A percentile compares a stretch with the other conserved stretches of the same genome.
Evolutionary conservation across 345 rosid species (phyloP).

Genomic region (Alliaria petiolata): DNA sequence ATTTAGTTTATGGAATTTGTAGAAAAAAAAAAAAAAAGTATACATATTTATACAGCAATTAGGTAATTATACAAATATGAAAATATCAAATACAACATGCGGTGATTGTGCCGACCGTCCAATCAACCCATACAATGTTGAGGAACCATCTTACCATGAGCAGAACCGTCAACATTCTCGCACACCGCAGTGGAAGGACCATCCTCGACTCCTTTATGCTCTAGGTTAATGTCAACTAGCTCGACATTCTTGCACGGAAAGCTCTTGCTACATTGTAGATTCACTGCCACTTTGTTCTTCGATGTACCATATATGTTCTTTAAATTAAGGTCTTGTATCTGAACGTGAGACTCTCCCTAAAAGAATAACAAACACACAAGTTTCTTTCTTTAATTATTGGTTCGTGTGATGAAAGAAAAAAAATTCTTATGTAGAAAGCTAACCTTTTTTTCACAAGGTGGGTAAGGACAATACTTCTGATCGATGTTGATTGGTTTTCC

Average conservation of each 20-base stretch:
- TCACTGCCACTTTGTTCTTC: conserved; percentile 23
- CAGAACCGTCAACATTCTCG: conserved; percentile 19
- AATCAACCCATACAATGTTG: background rate
- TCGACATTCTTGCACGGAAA: conserved; percentile 30
- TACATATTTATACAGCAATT: too few relatives aligned
- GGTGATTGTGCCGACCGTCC: background rate
- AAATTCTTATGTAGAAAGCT: background rate
- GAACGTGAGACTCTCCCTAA: conserved; percentile 36
- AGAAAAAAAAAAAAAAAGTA: too few relatives aligned
- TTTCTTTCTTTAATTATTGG: background rate
- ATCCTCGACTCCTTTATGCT: background rate
- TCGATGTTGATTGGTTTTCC: conserved; percentile 18
- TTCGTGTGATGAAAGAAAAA: background rate
- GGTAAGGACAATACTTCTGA: conserved; percentile 24
- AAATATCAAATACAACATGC: background rate
- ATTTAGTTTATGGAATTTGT: too few relatives aligned
- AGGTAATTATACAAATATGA: background rate
- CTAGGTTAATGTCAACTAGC: conserved; percentile 26
- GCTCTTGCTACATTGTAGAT: conserved; percentile 28
- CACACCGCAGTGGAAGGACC: conserved; percentile 25
- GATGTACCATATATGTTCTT: conserved; percentile 38
- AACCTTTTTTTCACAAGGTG: conserved; percentile 14
- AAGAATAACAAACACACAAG: background rate
- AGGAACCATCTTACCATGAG: conserved; percentile 11
- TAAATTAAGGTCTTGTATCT: conserved; percentile 26